These are phyloP conservation scores for Brachypodium distachyon DNA, from an alignment of 202 grass and related monocot species.

Conservation along the genomic window DNA sequence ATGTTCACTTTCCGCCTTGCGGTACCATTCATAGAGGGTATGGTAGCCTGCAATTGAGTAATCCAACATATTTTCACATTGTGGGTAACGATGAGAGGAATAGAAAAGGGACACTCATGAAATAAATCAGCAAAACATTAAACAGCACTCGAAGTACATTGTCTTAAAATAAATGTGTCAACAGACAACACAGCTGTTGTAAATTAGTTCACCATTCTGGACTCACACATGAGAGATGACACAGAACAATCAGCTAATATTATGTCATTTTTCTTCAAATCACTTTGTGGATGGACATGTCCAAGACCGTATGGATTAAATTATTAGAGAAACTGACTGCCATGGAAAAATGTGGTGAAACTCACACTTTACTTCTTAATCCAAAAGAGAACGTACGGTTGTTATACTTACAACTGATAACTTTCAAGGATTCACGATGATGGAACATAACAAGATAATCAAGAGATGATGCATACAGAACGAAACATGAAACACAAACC, in stretches of 20 bases:
- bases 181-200: neutral
- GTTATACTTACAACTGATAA: neutral
- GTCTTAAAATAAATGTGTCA: neutral
- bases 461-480: neutral
- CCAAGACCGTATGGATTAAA: neutral
- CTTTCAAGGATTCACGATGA: neutral
- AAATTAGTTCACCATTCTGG: neutral
- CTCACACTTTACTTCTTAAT: neutral
- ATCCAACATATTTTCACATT: neutral
- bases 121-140: neutral
- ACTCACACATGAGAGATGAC: neutral
- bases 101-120: neutral
- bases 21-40: conserved; percentile 96
- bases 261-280: neutral
- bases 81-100: neutral
- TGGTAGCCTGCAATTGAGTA: conserved; percentile 59
- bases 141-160: neutral
- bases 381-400: neutral
- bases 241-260: neutral
- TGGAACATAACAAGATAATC: neutral
- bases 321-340: neutral
- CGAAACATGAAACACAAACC: conserved; percentile 35
- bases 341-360: neutral
- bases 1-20: conserved; percentile 83
- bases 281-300: neutral